These are phyloP conservation scores for Pichia sorboxylosa DNA, from an alignment of 1,139 yeast genomes.

Conservation along the genomic window DNA sequence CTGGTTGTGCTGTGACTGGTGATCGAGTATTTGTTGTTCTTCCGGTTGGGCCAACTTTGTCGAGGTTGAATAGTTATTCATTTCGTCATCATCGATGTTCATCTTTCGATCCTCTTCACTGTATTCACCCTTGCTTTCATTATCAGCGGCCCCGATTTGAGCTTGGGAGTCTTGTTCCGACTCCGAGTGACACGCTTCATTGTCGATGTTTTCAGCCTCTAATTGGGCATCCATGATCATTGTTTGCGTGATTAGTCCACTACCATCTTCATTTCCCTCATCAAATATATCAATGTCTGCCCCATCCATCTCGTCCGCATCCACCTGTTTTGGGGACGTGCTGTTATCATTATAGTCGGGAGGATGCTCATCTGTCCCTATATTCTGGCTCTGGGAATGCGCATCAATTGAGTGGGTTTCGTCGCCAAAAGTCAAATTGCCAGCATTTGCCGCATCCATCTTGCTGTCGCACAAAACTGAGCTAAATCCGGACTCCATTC, in stretches of 20 bases:
- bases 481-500: too few species aligned
- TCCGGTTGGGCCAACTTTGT: background rate
- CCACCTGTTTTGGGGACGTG: too few species aligned
- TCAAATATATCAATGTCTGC: constrained; percentile 1
- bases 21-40: too few species aligned
- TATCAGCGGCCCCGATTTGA: too few species aligned
- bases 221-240: constrained; percentile 9
- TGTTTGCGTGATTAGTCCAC: constrained; percentile 11
- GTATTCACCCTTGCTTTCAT: background rate
- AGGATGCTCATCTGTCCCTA: too few species aligned
- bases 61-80: background rate
- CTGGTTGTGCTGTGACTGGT: too few species aligned
- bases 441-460: too few species aligned
- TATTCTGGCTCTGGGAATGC: too few species aligned
- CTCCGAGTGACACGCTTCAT: background rate
- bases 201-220: background rate
- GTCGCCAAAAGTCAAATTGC: too few species aligned
- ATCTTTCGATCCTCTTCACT: background rate
- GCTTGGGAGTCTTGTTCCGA: background rate
- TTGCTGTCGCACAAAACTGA: too few species aligned
- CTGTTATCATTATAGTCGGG: too few species aligned
- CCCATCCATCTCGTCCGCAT: background rate
- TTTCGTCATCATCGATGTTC: background rate
- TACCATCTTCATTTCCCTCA: constrained; percentile 4
- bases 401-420: too few species aligned